These are phyloP conservation scores for Verticillium dahliae DNA, from an alignment of 2,329 filamentous ascomycete genomes.

Conservation along the genomic window DNA sequence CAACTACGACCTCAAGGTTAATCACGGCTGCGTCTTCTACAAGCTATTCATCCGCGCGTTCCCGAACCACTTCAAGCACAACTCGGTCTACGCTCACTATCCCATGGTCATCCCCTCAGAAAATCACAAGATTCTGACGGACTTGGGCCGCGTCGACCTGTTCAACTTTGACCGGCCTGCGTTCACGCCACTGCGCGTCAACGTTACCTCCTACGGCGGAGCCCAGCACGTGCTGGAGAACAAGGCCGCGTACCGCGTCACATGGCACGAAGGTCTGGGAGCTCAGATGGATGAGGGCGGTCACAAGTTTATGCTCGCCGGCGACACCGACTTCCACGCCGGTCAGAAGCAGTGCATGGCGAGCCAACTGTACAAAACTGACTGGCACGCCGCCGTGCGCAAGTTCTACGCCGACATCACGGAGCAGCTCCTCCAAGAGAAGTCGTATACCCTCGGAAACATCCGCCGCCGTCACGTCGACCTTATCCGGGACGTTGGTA, in stretches of 20 bases:
- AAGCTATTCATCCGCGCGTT: conserved; percentile 77
- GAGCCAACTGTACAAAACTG: conserved; percentile 52
- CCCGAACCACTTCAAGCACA: conserved; percentile 68
- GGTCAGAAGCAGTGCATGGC: conserved; percentile 47
- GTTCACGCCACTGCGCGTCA: conserved; percentile 40
- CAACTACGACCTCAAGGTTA: conserved; percentile 64
- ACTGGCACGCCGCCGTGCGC: conserved; percentile 58
- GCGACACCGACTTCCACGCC: conserved; percentile 39
- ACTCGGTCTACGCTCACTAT: conserved; percentile 78
- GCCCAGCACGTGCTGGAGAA: conserved; percentile 57
- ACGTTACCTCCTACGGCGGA: conserved; percentile 54
- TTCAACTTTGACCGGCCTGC: conserved; percentile 64
- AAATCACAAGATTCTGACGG: conserved; percentile 63
- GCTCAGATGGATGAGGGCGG: conserved; percentile 52
- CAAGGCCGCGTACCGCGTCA: conserved; percentile 54
- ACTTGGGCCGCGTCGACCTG: conserved; percentile 57
- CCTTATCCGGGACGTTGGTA: conserved; percentile 63
- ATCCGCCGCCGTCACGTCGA: conserved; percentile 61
- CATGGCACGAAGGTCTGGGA: conserved; percentile 58
- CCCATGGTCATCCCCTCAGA: conserved; percentile 66
- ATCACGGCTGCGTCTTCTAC: conserved; percentile 80
- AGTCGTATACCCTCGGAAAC: conserved; percentile 53
- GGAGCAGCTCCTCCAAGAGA: conserved; percentile 53
- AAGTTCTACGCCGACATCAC: conserved; percentile 60
- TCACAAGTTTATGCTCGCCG: conserved; percentile 49